Percentiles rank a stretch among this genome's conserved stretches.
Conservation (phyloP, 176 grass and related monocot species). For the Eleusine coracana region DNA sequence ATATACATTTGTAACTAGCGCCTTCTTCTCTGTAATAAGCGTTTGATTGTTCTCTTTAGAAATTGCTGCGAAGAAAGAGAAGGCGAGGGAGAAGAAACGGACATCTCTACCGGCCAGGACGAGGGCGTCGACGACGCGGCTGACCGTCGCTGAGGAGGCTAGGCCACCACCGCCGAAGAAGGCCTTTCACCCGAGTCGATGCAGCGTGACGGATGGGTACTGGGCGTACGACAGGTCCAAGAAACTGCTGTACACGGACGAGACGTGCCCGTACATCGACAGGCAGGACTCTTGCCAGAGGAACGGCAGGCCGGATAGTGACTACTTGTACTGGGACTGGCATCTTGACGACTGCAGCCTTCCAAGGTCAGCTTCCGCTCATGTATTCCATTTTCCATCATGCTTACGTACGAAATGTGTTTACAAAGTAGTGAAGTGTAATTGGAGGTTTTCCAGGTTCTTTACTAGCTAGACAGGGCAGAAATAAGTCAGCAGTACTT, state of each 20-base stretch:
- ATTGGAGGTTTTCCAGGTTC: no score
- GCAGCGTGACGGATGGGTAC: conserved; percentile 64
- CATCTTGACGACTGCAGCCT: conserved; percentile 67
- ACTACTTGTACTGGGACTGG: conserved; percentile 82
- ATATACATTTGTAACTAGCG: not conserved
- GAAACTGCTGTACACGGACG: conserved; percentile 53
- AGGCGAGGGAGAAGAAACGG: not conserved
- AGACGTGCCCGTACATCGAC: conserved; percentile 73
- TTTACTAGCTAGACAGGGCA: no score
- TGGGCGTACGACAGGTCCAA: conserved; percentile 64
- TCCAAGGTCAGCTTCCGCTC: conserved; percentile 51
- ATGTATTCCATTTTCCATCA: not conserved
- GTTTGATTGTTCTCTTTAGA: conserved; percentile 16
- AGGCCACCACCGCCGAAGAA: conserved; percentile 20
- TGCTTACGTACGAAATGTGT: not conserved
- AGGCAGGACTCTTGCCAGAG: conserved; percentile 58
- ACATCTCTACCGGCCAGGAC: not conserved
- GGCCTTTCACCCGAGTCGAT: conserved; percentile 45
- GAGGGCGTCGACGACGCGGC: not conserved
- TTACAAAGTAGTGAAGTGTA: not conserved
- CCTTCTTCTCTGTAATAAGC: not conserved
- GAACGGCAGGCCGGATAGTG: conserved; percentile 70
- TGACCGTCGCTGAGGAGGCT: not conserved
- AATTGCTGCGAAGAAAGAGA: conserved; percentile 36
- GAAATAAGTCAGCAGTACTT: no score